phyloP scores from a whole-genome alignment of 73 alveolate species.

The Paramecium primaurelia region DNA sequence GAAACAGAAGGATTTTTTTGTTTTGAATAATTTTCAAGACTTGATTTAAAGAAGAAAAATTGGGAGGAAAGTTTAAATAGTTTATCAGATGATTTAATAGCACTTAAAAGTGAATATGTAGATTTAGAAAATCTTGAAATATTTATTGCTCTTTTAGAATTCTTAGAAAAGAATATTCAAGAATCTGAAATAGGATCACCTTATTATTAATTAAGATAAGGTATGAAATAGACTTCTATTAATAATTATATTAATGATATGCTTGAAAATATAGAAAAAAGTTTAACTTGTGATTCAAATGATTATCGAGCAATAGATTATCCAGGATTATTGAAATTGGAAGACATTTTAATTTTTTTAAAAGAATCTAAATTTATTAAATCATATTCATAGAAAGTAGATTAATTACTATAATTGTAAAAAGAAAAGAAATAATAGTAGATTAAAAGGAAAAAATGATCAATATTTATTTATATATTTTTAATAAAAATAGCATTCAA shows the following conservation, averaged over 20 bases:
- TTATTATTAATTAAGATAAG: background rate
- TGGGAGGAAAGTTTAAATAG: background rate
- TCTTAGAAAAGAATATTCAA: background rate
- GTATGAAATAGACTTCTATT: background rate
- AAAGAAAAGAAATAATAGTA: background rate
- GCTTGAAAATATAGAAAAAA: background rate
- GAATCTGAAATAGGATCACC: background rate
- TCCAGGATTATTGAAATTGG: conserved; percentile 5
- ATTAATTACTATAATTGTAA: background rate
- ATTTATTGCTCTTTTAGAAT: background rate
- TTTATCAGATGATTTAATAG: background rate
- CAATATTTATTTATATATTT: background rate
- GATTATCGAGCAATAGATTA: background rate
- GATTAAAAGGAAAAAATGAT: background rate
- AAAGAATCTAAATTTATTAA: background rate
- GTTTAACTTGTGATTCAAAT: background rate
- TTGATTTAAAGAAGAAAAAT: background rate
- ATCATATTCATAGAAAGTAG: background rate
- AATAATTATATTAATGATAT: background rate
- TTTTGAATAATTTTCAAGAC: background rate
- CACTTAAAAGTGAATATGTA: conserved; percentile 1
- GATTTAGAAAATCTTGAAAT: conserved; percentile 16
- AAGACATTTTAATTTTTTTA: background rate
- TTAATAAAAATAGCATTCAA: background rate
- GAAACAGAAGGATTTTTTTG: background rate